These are phyloP conservation scores for Rhodotorula graminis DNA, from an alignment of 768 basidiomycete genomes.

Conservation along the genomic window DNA sequence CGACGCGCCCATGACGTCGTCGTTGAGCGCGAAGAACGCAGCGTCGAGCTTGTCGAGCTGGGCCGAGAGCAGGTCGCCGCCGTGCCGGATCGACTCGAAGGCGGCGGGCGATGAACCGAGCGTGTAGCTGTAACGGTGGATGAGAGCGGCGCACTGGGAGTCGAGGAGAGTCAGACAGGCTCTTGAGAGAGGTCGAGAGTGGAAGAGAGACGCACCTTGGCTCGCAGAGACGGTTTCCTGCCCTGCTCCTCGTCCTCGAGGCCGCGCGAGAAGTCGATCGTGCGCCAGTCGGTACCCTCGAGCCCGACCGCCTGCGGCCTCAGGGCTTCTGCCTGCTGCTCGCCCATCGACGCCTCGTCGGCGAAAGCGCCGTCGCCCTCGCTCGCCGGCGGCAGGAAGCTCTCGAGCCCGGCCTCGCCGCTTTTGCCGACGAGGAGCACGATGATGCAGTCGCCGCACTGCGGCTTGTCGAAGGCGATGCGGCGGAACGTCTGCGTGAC, in stretches of 20 bases:
- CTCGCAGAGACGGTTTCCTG: neutral
- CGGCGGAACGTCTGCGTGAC: slow-evolving; percentile 47
- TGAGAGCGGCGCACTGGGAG: slow-evolving; percentile 9
- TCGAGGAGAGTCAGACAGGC: neutral
- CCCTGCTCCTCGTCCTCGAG: neutral
- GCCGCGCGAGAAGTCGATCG: neutral
- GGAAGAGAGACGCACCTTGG: neutral
- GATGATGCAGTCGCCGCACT: slow-evolving; percentile 50
- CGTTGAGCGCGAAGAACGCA: slow-evolving; percentile 32
- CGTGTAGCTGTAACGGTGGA: slow-evolving; percentile 32
- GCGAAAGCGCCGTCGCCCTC: too few species aligned
- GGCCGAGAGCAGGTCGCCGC: neutral
- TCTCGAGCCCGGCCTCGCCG: slow-evolving; percentile 46
- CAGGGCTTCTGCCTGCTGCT: neutral
- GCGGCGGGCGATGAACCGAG: slow-evolving; percentile 14
- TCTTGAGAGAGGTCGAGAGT: neutral
- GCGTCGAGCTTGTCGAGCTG: neutral
- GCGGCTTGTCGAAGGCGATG: slow-evolving; percentile 45
- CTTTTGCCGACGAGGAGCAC: slow-evolving; percentile 45
- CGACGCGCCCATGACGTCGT: neutral
- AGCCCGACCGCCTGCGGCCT: neutral
- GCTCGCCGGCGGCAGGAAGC: slow-evolving; percentile 46
- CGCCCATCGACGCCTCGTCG: neutral
- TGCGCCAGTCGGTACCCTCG: neutral
- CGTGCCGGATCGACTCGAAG: slow-evolving; percentile 6